A percentile compares a stretch with the other conserved stretches of the same genome.
These are phyloP conservation scores for Xylaria sp. DNA, from an alignment of 2,329 filamentous ascomycete genomes.

Conservation along the genomic window DNA sequence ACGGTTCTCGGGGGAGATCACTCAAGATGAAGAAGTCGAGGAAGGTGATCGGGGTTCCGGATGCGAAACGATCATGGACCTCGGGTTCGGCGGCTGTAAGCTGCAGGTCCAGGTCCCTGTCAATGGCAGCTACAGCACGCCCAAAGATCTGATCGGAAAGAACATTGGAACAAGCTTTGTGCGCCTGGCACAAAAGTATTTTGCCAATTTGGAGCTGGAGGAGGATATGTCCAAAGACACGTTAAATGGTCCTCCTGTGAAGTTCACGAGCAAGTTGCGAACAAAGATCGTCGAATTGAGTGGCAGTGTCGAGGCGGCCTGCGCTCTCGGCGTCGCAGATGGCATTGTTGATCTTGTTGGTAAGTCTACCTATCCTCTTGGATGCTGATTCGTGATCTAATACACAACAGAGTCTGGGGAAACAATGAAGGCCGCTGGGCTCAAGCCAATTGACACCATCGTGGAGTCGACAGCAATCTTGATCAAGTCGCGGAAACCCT, in stretches of 20 bases:
- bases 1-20: slow-evolving; percentile 50
- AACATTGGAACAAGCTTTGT: slow-evolving; percentile 97
- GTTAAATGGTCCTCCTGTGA: slow-evolving; percentile 37
- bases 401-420: slow-evolving; percentile 79
- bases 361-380: slow-evolving; percentile 49
- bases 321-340: slow-evolving; percentile 91
- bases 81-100: slow-evolving; percentile 89
- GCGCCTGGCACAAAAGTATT: slow-evolving; percentile 80
- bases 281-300: slow-evolving; percentile 94
- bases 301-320: slow-evolving; percentile 96
- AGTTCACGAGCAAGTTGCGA: slow-evolving; percentile 57
- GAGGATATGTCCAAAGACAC: slow-evolving; percentile 46
- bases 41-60: slow-evolving; percentile 54
- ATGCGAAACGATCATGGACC: slow-evolving; percentile 85
- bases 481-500: slow-evolving; percentile 85
- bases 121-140: slow-evolving; percentile 71
- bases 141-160: slow-evolving; percentile 82
- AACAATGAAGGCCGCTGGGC: slow-evolving; percentile 94
- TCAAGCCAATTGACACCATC: slow-evolving; percentile 93
- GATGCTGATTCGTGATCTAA: slow-evolving; percentile 1
- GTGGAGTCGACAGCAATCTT: slow-evolving; percentile 85
- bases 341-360: slow-evolving; percentile 97
- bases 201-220: slow-evolving; percentile 71
- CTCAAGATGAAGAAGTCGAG: slow-evolving; percentile 45
- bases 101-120: slow-evolving; percentile 96